A percentile compares a stretch with the other conserved stretches of the same genome.
Evolutionary conservation across 257 asterid species (phyloP).

Genomic region (Nicotiana otophora): DNA sequence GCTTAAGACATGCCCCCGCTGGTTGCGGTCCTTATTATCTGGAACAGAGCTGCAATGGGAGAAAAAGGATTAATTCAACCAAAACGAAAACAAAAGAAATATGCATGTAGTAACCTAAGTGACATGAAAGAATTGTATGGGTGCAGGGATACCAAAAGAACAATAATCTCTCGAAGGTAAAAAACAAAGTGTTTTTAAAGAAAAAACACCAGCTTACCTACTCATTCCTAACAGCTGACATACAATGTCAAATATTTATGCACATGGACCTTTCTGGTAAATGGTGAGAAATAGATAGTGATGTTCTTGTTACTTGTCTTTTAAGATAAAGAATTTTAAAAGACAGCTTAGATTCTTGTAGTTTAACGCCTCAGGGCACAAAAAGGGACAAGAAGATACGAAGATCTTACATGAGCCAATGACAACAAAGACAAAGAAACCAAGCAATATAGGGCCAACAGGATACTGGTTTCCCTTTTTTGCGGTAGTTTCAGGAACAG

Average conservation of each 20-base stretch:
- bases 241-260: not conserved
- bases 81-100: not conserved
- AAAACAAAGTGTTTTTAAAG: not conserved
- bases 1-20: slow-evolving; percentile 81
- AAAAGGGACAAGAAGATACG: not conserved
- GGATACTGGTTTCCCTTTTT: slow-evolving; percentile 79
- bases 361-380: not conserved
- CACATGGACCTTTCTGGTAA: not conserved
- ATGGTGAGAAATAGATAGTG: not conserved
- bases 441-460: slow-evolving; percentile 91
- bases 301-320: not conserved
- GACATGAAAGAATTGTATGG: not conserved
- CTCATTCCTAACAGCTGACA: not conserved
- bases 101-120: not conserved
- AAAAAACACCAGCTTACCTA: not conserved
- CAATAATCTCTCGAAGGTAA: not conserved
- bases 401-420: slow-evolving; percentile 79
- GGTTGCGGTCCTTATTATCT: slow-evolving; percentile 90
- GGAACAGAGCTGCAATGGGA: slow-evolving; percentile 63
- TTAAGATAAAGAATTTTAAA: not conserved
- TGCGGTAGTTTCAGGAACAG: slow-evolving; percentile 61
- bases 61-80: not conserved
- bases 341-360: not conserved
- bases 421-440: slow-evolving; percentile 88
- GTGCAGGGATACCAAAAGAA: not conserved